Evolutionary conservation across 1,139 yeast species (phyloP).

Genomic region (Taiozyma sp.): DNA sequence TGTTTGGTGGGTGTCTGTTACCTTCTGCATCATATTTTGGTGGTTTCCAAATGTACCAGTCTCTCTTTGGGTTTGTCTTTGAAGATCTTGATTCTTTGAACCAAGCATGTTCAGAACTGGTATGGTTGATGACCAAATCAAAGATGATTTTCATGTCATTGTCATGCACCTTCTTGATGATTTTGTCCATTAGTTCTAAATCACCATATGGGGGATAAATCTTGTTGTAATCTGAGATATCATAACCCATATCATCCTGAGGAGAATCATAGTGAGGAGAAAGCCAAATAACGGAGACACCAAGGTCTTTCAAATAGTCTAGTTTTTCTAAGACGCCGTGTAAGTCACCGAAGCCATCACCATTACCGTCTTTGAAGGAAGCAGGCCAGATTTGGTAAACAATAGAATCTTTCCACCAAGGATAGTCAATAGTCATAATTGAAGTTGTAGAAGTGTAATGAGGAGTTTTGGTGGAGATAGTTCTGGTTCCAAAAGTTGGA

Average conservation of each 20-base stretch:
- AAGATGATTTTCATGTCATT: conserved; percentile 48
- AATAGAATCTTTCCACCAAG: conserved; percentile 57
- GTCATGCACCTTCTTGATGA: conserved; percentile 43
- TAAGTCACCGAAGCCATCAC: conserved; percentile 55
- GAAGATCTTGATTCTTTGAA: conserved; percentile 51
- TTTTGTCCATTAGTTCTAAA: conserved; percentile 43
- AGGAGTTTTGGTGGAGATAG: too few species aligned
- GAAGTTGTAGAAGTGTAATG: not conserved
- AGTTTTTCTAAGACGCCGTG: conserved; percentile 48
- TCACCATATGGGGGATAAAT: conserved; percentile 52
- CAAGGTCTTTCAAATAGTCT: conserved; percentile 48
- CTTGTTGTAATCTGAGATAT: conserved; percentile 48
- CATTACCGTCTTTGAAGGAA: conserved; percentile 51
- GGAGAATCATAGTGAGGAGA: conserved; percentile 59
- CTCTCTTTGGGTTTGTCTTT: conserved; percentile 49
- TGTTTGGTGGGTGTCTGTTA: conserved; percentile 49
- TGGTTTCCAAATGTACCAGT: conserved; percentile 58
- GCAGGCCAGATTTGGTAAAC: conserved; percentile 60
- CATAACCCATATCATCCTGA: conserved; percentile 62
- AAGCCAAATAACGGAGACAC: conserved; percentile 52
- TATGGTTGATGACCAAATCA: conserved; percentile 57
- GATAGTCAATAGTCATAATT: conserved; percentile 10
- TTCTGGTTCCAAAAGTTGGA: not conserved
- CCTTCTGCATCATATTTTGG: conserved; percentile 44
- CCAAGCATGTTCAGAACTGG: conserved; percentile 54